Base-by-base conservation (phyloP, 148 eudicot species). In the Rhododendron ovatum region DNA sequence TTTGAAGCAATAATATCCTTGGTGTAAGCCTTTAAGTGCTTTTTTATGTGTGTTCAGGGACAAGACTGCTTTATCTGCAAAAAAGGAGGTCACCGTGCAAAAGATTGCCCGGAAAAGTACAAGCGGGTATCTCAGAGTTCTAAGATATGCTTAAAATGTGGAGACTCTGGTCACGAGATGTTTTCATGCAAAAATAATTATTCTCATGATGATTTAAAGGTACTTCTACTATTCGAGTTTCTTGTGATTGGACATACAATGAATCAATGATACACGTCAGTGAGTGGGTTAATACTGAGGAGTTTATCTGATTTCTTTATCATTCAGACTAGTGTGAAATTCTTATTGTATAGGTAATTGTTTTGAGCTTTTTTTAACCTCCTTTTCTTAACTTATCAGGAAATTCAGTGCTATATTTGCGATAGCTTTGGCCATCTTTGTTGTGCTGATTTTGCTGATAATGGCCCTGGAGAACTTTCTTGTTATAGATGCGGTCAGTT, bases 401-500 rank as follows among this genome's bases (percentile, higher is more conserved):
- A 91, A 86, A 93, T 95, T 75, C 96, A 93, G 81, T 98, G 99
- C 84, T 98, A 98, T 87, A 91, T 94, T 76, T 98, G 99, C 92
- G 91, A 91, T 88, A 90, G 83, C 65, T 89, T 88, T 88, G 99
- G 99, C 61, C 99, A 98, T 91, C 95, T 98, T 82, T 94, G 98
- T 87, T 98, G 99, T 90, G 93, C 86, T 86, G 88, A 91, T 84
- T 93, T 95, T 88, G 79, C 83, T 71, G 89, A 86, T 84, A 86
- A 86, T 81, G 89, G 86, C 84, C 88, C 92, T 71, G 87, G 88
- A 79, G 94, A 91, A 87, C 88, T 88, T 35, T 93, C 99, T 39
- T 95, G 99, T 91, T 98, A 93, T 82, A 92, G 96, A 91, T 98
- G 99, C 91, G 99, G 99, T 84, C 94, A 82, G 79, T 86, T 91